Base-by-base conservation (phyloP, 179 eudicot genomes). In the Silene vulgaris region DNA sequence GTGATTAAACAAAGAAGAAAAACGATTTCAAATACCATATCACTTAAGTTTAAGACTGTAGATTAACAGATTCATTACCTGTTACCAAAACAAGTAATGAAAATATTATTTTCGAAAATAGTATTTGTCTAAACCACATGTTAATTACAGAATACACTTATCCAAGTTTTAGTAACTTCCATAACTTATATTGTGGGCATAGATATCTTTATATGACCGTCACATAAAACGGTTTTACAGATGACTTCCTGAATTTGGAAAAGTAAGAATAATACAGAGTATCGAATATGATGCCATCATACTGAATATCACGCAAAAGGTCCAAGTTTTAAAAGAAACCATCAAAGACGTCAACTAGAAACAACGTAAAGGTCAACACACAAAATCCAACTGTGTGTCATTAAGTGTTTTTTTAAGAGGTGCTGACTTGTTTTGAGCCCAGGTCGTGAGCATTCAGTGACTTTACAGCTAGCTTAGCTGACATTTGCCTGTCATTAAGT, bases 301-400 rank as follows among this genome's bases (percentile, higher is more conserved):
- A 30, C 7, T 30, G 9, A 61, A 35, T 19, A n/a, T 61, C 16
- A 35, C 11, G 5, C 26, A 61, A 73, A 9, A 30, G n/a, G 8
- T 37, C 43, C 43, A 3, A 37, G 48, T 40, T 40, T 40, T 7
- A 40, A 40, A 40, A 40, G 48, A 40, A 40, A 40, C 48, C 48
- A 40, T 45, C 28, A n/a, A 6, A 16, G 54, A 59, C 48, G 14
- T 50, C 17, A 50, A 28, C 32, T 37, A 11, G 63, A 54, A 19
- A n/a, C 21, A 52, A 30, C 78, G 56, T 16, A 64, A 17, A 40
- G 29, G 59, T 30, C 21, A 74, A 40, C 48, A n/a, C 65, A 72
- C 21, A 64, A 57, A 5, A 57, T 57, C 62, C 6, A 6, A 12
- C 29, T 3, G 65, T 23, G 28, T 8, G 62, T 26, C 45, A 9